Evolutionary conservation across 2,329 filamentous ascomycete species (phyloP).

Genomic region (Sporothrix euskadiensis): DNA sequence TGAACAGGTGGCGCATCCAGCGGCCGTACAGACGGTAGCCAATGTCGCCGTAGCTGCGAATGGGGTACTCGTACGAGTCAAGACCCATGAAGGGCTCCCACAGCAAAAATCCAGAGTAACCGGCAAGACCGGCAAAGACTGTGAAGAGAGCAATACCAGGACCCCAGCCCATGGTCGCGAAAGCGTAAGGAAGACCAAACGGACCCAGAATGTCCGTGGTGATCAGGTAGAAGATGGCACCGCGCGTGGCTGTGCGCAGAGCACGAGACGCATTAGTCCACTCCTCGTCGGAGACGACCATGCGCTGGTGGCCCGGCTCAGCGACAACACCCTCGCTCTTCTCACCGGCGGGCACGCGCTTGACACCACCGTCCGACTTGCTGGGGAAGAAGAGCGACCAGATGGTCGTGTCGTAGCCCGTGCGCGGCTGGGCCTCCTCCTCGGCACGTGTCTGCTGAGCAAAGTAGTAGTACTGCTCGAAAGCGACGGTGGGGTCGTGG

Average conservation of each 20-base stretch:
- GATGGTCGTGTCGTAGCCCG: constrained; percentile 31
- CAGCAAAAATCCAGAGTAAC: constrained; percentile 50
- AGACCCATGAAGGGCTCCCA: constrained; percentile 49
- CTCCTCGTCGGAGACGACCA: constrained; percentile 43
- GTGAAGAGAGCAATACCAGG: constrained; percentile 50
- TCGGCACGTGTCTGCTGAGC: constrained; percentile 39
- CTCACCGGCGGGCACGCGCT: constrained; percentile 19
- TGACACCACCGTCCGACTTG: constrained; percentile 32
- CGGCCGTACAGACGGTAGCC: constrained; percentile 51
- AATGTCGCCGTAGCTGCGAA: constrained; percentile 50
- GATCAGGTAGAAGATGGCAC: constrained; percentile 52
- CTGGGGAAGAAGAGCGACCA: constrained; percentile 34
- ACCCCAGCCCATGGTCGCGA: constrained; percentile 37
- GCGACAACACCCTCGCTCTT: constrained; percentile 10
- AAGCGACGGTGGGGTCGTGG: constrained; percentile 38
- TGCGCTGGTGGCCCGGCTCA: constrained; percentile 24
- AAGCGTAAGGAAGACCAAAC: constrained; percentile 42
- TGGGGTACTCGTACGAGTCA: constrained; percentile 50
- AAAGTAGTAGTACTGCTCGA: constrained; percentile 43
- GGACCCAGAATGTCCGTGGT: constrained; percentile 52
- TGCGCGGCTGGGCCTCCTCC: constrained; percentile 36
- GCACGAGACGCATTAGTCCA: constrained; percentile 51
- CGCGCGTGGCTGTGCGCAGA: constrained; percentile 48
- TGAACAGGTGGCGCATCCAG: constrained; percentile 48
- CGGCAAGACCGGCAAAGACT: constrained; percentile 46